Base-by-base conservation (phyloP, 495 filamentous ascomycete species). In the Pseudotulostoma volvatum region DNA sequence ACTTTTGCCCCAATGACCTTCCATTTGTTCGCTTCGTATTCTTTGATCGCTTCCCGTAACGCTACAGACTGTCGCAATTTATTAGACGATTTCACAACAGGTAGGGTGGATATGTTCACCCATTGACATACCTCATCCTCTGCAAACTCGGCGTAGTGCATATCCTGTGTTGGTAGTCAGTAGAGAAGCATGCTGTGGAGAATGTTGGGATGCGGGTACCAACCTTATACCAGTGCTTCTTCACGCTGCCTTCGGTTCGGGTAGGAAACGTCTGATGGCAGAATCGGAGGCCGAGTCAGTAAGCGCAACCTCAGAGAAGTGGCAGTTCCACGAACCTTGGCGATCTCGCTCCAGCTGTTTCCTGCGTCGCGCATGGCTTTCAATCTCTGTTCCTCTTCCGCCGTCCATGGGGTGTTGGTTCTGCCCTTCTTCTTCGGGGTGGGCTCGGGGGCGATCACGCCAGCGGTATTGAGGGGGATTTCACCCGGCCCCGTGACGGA, bases 221-320 rank as follows among this genome's bases (percentile, higher is more conserved):
- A 67, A 87, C 86, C 72, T 97, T 97, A 56, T 97, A 97, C 90
- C 90, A 97, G 57, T 97, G 90, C 64, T 97, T 97, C 70, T 97
- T 97, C 8, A 97, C 90, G 51, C 85, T 93, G 13, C 90, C 90
- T 57, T 97, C 90, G 16, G 90, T 97, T 46, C 90, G 70, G 13
- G 72, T 75, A 11, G 90, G 90, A 58, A 97, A 97, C 7, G 80
- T 86, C 84, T 92, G 51, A 49, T 39, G 37, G 36, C 38, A 64
- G 60, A 19, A 21, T 9, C n/a, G n/a, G n/a, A n/a, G n/a, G n/a
- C n/a, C 37, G 37, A n/a, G 38, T 42, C 28, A 50, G 40, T 31
- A 33, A 34, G 33, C 38, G 30, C 36, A 18, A 23, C 31, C 42
- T 31, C 31, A 36, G 19, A 31, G 19, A 19, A 9, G 11, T 15